Evolutionary conservation across 1,284 basidiomycete genomes (phyloP).

Genomic region (Puccinia horiana): DNA sequence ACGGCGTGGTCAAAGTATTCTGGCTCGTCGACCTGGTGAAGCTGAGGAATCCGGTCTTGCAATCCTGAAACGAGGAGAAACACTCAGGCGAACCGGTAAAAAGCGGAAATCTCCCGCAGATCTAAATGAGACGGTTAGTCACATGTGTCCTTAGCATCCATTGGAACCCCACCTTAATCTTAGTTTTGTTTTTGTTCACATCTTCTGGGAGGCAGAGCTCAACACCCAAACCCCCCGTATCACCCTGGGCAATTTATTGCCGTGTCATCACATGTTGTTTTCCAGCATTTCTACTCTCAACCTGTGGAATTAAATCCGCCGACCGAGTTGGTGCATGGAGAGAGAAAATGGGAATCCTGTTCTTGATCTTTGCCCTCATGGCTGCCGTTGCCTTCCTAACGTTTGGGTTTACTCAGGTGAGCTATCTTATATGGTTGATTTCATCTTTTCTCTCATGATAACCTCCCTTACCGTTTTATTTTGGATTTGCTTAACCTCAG

Average conservation of each 20-base stretch:
- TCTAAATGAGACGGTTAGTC: conserved; percentile 54
- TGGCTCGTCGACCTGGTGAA: conserved; percentile 71
- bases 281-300: conserved; percentile 70
- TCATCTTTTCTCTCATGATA: background rate
- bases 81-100: conserved; percentile 68
- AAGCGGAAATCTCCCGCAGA: conserved; percentile 61
- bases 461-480: background rate
- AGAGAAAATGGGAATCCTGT: conserved; percentile 93
- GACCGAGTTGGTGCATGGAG: conserved; percentile 96
- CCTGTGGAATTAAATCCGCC: conserved; percentile 64
- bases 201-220: background rate
- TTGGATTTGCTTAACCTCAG: conserved; percentile 21
- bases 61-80: conserved; percentile 78
- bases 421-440: background rate
- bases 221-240: conserved; percentile 72
- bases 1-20: conserved; percentile 79
- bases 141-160: background rate
- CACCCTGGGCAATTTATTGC: conserved; percentile 95
- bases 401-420: conserved; percentile 88
- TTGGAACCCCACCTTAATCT: background rate
- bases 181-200: background rate
- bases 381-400: conserved; percentile 93
- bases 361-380: conserved; percentile 79
- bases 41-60: conserved; percentile 81
- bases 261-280: conserved; percentile 80